A percentile compares a stretch with the other conserved stretches of the same genome.
phyloP scores from a whole-genome alignment of 768 basidiomycete genomes.

The Rhodotorula babjevae region DNA sequence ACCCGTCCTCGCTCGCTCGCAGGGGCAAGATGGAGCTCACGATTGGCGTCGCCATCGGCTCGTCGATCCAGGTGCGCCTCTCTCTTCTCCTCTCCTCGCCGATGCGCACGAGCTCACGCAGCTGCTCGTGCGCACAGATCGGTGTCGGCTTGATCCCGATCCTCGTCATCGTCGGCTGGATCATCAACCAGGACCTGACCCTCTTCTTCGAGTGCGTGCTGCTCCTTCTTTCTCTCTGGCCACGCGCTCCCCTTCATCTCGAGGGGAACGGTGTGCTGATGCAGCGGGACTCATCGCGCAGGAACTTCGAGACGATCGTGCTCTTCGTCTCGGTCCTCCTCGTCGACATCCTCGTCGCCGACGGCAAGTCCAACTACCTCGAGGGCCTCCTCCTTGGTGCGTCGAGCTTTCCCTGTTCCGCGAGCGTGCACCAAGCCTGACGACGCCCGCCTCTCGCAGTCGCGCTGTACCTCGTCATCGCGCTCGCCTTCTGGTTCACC shows the following conservation, averaged over 20 bases:
- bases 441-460: conserved; percentile 35
- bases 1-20: conserved; percentile 67
- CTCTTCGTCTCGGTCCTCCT: conserved; percentile 84
- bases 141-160: conserved; percentile 60
- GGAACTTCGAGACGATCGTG: conserved; percentile 77
- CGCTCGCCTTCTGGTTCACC: conserved; percentile 57
- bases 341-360: conserved; percentile 67
- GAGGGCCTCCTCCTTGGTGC: conserved; percentile 68
- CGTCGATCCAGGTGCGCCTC: conserved; percentile 43
- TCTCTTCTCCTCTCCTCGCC: neutral
- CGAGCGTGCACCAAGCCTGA: too few species aligned
- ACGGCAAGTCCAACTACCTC: conserved; percentile 86
- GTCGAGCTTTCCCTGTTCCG: conserved; percentile 5
- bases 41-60: conserved; percentile 48
- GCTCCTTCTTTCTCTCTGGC: neutral
- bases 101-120: neutral
- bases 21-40: conserved; percentile 69
- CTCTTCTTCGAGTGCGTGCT: conserved; percentile 37
- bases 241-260: too few species aligned
- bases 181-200: conserved; percentile 49
- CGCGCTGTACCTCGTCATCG: conserved; percentile 73
- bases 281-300: neutral
- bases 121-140: conserved; percentile 9
- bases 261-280: conserved; percentile 44
- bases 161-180: conserved; percentile 84